Evolutionary conservation across 345 rosid genomes (phyloP), one percentile per base, ranked within the genome.

Genomic region (Hypericum perforatum): DNA sequence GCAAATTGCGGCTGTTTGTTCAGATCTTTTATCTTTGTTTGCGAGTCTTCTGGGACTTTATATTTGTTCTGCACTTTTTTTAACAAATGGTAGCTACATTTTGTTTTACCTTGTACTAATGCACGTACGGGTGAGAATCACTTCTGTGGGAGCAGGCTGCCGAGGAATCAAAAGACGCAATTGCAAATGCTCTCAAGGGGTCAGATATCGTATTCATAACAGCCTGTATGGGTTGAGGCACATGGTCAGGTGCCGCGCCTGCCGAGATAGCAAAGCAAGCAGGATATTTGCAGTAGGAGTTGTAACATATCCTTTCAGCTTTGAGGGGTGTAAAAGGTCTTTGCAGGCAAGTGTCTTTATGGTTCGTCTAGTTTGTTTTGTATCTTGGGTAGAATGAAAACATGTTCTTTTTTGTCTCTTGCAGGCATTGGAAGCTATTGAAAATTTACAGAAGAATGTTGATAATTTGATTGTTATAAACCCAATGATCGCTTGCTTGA

Each of bases 161-260:
- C 1, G 98, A 88, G 72, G 98, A 92, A 69, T 92, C 98, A 16
- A 87, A 69, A 68, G 98, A 92, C 41, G 80, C 77, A 16, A 92
- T 92, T 54, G 90, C 94, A 39, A 74, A 70, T 77, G 81, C 96
- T 52, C 96, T 92, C 7, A 92, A 85, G 68, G 98, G 98, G 45
- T 92, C 98, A 39, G 96, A 92, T 72, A 95, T 92, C 70, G 96
- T 92, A 71, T 92, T 92, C 74, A 73, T 92, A 45, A 85, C 98
- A 13, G 95, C 96, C 37, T 96, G 98, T 67, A 92, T 92, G 98
- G 98, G 98, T 71, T 96, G 98, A 62, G 98, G 98, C 10, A 92
- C 98, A 16, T 96, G 98, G 8, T 92, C 98, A 6, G 98, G 98
- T 61, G 98, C 98, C 81, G 98, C 98, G 41, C 96, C 98, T 13